These are phyloP conservation scores for Salix arbutifolia DNA, from an alignment of 345 rosid genomes.

Conservation along the genomic window DNA sequence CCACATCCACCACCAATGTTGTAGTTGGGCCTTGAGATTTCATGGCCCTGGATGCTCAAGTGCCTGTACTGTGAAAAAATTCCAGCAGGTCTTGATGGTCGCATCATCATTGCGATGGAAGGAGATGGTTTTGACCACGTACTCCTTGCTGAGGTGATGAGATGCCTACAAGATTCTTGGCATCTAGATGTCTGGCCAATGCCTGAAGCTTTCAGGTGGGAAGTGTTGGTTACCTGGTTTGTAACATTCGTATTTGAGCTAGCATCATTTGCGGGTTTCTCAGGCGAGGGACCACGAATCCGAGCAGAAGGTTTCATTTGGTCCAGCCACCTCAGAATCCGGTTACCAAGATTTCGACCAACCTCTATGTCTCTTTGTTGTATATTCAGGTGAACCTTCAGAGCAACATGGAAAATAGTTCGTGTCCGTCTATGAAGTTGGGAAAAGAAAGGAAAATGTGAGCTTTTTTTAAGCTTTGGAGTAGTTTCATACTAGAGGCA, in stretches of 20 bases:
- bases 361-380: conserved; percentile 85
- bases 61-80: conserved; percentile 58
- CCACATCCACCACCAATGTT: conserved; percentile 16
- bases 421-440: conserved; percentile 53
- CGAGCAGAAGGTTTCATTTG: conserved; percentile 86
- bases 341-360: conserved; percentile 79
- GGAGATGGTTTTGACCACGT: conserved; percentile 53
- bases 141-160: conserved; percentile 45
- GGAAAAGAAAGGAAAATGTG: background rate
- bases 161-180: conserved; percentile 47
- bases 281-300: conserved; percentile 45
- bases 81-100: conserved; percentile 48
- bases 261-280: conserved; percentile 21
- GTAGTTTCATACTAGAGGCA: background rate
- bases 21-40: conserved; percentile 25
- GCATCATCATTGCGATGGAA: conserved; percentile 57
- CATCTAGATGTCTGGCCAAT: conserved; percentile 36
- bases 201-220: conserved; percentile 38
- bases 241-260: conserved; percentile 33
- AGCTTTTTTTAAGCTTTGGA: background rate
- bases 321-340: conserved; percentile 85
- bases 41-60: conserved; percentile 21
- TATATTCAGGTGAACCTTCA: conserved; percentile 60
- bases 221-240: conserved; percentile 30
- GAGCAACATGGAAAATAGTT: conserved; percentile 53